Conservation (phyloP, 768 basidiomycete species). For the Cyathus striatus region DNA sequence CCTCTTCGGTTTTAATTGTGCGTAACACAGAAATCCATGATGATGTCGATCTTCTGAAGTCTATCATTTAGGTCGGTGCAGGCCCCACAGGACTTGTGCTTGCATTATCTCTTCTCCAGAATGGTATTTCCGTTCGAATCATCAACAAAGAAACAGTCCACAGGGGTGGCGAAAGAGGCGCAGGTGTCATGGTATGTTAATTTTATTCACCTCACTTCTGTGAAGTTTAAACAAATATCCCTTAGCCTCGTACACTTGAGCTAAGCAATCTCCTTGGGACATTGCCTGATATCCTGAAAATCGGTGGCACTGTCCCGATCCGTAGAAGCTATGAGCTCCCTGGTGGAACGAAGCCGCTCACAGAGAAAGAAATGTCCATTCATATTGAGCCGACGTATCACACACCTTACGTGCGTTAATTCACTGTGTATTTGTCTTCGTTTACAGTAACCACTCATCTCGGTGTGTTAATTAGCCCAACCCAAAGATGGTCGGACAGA, state of each 20-base stretch:
- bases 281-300: constrained; percentile 8
- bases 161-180: constrained; percentile 15
- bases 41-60: background rate
- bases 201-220: background rate
- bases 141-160: constrained; percentile 9
- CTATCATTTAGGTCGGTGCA: constrained; percentile 9
- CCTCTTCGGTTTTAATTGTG: background rate
- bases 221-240: background rate
- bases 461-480: too few species aligned
- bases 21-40: background rate
- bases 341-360: constrained; percentile 5
- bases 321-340: constrained; percentile 7
- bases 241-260: constrained; percentile 19
- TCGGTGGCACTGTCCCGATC: background rate
- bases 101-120: constrained; percentile 21
- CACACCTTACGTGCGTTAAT: constrained; percentile 11
- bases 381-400: constrained; percentile 9
- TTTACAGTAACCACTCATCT: too few species aligned
- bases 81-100: constrained; percentile 19
- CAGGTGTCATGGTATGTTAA: constrained; percentile 11
- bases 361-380: background rate
- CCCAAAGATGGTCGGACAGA: constrained; percentile 16
- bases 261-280: constrained; percentile 17
- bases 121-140: constrained; percentile 25
- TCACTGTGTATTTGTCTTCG: background rate